A percentile compares a stretch with the other conserved stretches of the same genome.
Conservation (phyloP, 2,329 filamentous ascomycete genomes). For the Colletotrichum viniferum region DNA sequence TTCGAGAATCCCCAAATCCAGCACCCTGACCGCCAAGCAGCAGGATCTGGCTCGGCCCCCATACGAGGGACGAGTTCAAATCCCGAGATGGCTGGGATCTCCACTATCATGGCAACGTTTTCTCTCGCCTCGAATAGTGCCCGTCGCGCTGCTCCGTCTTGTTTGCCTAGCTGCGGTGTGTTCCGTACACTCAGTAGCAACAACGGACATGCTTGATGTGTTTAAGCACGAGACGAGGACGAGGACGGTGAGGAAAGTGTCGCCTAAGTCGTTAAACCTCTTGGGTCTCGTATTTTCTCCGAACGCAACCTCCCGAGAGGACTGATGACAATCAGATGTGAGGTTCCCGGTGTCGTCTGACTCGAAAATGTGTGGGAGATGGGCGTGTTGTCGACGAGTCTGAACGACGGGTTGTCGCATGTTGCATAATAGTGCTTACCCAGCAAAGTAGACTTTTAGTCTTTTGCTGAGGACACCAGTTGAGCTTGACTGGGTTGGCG, state of each 20-base stretch:
- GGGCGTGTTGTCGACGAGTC: background rate
- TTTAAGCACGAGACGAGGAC: background rate
- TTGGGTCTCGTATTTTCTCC: background rate
- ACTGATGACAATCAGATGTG: background rate
- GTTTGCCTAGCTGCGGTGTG: background rate
- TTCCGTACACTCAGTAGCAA: background rate
- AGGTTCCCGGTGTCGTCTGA: background rate
- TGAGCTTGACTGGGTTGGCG: background rate
- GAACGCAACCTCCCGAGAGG: background rate
- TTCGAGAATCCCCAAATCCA: background rate
- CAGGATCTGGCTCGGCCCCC: background rate
- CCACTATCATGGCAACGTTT: background rate
- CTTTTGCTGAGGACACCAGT: background rate
- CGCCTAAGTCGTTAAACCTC: background rate
- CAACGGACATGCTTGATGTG: background rate
- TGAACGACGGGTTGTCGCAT: background rate
- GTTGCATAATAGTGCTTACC: background rate
- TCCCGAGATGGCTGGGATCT: background rate
- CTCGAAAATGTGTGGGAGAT: background rate
- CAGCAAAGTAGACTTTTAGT: background rate
- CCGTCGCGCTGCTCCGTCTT: background rate
- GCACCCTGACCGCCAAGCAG: background rate
- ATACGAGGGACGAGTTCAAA: slow-evolving; percentile 5
- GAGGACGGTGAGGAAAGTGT: background rate
- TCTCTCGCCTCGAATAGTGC: background rate